Conservation (phyloP, 257 asterid genomes). For the Lithospermum erythrorhizon region DNA sequence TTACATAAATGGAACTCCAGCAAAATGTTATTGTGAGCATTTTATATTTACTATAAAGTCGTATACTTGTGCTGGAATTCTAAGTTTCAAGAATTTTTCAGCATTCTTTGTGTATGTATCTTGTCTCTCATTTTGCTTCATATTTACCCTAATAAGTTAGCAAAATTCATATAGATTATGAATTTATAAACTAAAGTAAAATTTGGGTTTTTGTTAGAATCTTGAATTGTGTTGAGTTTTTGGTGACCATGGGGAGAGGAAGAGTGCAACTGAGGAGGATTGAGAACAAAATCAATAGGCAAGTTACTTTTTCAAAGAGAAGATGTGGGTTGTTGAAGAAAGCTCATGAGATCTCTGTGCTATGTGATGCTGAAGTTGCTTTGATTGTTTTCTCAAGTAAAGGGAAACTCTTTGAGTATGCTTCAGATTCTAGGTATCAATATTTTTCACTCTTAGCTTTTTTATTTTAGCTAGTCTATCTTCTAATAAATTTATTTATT, state of each 20-base stretch:
- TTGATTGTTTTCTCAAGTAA: slow-evolving; percentile 69
- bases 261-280: slow-evolving; percentile 73
- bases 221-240: background rate
- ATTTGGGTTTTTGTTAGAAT: background rate
- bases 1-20: background rate
- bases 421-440: slow-evolving; percentile 67
- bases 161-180: too few relatives aligned
- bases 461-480: background rate
- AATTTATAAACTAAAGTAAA: background rate
- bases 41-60: background rate
- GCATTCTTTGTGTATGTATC: background rate
- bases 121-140: background rate
- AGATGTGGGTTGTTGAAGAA: slow-evolving; percentile 67
- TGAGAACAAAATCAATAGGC: slow-evolving; percentile 74
- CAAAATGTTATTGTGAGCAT: background rate
- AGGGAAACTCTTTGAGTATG: slow-evolving; percentile 66
- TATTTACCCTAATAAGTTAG: too few relatives aligned
- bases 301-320: slow-evolving; percentile 73
- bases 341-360: slow-evolving; percentile 79
- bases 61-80: background rate
- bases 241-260: slow-evolving; percentile 58
- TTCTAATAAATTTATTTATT: background rate
- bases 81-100: background rate
- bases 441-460: background rate
- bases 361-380: slow-evolving; percentile 81